These are phyloP conservation scores for Jaltomata sinuosa DNA, from an alignment of 257 asterid genomes.

Conservation along the genomic window DNA sequence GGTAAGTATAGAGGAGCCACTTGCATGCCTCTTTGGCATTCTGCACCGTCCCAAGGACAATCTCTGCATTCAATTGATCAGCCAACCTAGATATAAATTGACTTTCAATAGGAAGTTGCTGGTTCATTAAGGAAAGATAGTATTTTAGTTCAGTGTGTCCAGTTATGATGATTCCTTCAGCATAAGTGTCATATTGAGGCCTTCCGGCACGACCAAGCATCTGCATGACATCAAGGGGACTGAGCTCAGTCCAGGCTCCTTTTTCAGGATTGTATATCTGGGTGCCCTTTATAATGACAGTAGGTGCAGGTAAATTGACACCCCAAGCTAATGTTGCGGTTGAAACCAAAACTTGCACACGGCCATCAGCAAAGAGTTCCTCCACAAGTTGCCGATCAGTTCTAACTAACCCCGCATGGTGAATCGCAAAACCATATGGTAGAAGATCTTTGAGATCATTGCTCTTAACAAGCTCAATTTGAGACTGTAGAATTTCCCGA, in stretches of 20 bases:
- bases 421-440: conserved; percentile 31
- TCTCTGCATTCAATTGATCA: conserved; percentile 34
- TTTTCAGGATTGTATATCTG: no score
- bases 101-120: conserved; percentile 34
- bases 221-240: conserved; percentile 35
- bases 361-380: no score
- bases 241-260: no score
- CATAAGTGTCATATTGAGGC: conserved; percentile 30
- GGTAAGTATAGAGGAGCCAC: conserved; percentile 32
- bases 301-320: no score
- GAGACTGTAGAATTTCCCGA: conserved; percentile 27
- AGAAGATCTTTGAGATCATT: conserved; percentile 28
- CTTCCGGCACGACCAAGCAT: conserved; percentile 43
- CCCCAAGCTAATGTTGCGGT: no score
- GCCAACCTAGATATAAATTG: conserved; percentile 32
- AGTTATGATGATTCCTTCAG: conserved; percentile 29
- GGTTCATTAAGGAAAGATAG: conserved; percentile 30
- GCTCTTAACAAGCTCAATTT: conserved; percentile 32
- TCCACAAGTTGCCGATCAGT: conserved; percentile 28
- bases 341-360: no score
- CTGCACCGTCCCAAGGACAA: conserved; percentile 32
- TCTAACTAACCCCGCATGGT: conserved; percentile 32
- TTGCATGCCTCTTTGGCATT: conserved; percentile 32
- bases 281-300: no score
- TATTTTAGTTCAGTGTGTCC: conserved; percentile 26